Conservation (phyloP, 768 basidiomycete genomes). For the Xerocomellus amylosporus region DNA sequence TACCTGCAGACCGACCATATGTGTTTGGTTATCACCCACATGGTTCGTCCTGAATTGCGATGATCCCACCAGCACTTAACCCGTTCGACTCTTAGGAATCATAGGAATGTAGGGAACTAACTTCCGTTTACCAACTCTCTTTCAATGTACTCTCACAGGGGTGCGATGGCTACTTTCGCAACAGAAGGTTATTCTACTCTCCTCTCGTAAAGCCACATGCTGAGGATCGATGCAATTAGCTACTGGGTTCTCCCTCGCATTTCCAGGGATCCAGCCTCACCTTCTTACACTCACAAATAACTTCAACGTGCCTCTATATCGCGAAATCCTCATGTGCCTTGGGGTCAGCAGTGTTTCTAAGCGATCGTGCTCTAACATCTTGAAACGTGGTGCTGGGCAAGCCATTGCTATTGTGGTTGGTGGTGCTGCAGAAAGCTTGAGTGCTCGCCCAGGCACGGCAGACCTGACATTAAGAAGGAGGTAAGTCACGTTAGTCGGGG, state of each 20-base stretch:
- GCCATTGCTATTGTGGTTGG: conserved; percentile 96
- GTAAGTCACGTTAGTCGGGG: conserved; percentile 30
- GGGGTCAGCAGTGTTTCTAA: conserved; percentile 95
- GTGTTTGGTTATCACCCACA: conserved; percentile 99
- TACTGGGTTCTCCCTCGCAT: conserved; percentile 84
- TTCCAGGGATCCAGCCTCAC: conserved; percentile 91
- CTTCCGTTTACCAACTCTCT: not conserved
- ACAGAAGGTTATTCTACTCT: conserved; percentile 67
- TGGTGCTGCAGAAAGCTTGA: conserved; percentile 91
- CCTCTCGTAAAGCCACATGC: not conserved
- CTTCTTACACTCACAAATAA: conserved; percentile 88
- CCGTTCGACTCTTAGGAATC: conserved; percentile 58
- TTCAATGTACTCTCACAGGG: conserved; percentile 48
- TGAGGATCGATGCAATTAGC: conserved; percentile 42
- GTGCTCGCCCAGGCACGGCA: conserved; percentile 95
- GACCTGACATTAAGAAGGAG: conserved; percentile 77
- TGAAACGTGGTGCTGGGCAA: conserved; percentile 54
- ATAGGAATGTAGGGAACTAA: conserved; percentile 82
- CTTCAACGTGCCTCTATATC: conserved; percentile 90
- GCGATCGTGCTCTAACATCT: conserved; percentile 83
- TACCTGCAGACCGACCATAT: conserved; percentile 90
- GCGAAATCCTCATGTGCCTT: conserved; percentile 82
- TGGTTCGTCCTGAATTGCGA: conserved; percentile 46
- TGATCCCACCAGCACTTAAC: conserved; percentile 5
- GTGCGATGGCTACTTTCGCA: conserved; percentile 92